These are phyloP conservation scores for Theileria annulata DNA, from an alignment of 169 alveolate species.

Conservation along the genomic window DNA sequence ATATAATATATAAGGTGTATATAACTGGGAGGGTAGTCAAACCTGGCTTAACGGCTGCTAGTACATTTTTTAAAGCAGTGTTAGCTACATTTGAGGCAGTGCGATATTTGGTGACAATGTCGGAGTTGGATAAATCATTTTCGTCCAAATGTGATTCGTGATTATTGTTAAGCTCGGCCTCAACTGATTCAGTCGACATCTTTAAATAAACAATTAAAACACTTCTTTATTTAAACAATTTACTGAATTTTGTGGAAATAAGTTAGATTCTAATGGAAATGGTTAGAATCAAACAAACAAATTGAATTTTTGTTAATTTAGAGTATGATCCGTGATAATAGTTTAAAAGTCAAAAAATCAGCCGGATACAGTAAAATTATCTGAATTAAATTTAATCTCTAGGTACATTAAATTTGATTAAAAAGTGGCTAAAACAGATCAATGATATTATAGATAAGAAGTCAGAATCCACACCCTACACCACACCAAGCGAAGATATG, in stretches of 20 bases:
- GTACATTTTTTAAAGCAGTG: constrained; percentile 41
- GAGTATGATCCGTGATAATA: neutral
- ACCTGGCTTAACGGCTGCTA: constrained; percentile 47
- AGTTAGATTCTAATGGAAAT: neutral
- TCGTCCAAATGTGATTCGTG: constrained; percentile 36
- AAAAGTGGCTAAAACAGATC: neutral
- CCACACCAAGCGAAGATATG: neutral
- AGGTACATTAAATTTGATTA: neutral
- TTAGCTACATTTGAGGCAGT: constrained; percentile 60
- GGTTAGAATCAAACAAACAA: neutral
- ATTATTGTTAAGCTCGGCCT: neutral
- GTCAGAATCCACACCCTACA: neutral
- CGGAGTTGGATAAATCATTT: constrained; percentile 60
- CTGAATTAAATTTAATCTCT: neutral
- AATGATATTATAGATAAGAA: neutral
- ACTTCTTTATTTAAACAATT: neutral
- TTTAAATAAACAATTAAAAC: neutral
- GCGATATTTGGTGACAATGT: constrained; percentile 68
- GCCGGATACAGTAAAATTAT: neutral
- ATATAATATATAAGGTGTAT: neutral
- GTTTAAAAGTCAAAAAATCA: neutral
- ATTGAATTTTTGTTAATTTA: neutral
- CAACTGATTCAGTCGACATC: constrained; percentile 19
- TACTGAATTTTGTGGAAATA: neutral
- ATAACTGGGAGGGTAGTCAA: neutral